Conservation (phyloP, 495 filamentous ascomycete genomes). For the Aspergillus asperescens region DNA sequence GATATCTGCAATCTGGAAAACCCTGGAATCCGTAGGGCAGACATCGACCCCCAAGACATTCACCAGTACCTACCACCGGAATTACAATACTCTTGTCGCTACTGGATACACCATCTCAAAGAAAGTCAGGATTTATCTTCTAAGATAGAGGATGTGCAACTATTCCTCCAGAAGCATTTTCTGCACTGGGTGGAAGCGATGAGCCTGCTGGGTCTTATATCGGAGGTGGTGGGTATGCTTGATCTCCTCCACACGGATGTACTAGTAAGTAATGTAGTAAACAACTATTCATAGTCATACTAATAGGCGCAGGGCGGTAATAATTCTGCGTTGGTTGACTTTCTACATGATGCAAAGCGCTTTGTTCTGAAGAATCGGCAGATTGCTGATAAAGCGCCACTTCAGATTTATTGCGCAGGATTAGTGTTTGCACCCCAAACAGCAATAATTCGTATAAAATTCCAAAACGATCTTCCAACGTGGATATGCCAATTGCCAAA, state of each 20-base stretch:
- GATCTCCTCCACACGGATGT: neutral
- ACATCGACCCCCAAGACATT: slow-evolving; percentile 25
- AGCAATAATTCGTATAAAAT: neutral
- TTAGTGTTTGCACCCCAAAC: neutral
- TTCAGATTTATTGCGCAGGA: slow-evolving; percentile 3
- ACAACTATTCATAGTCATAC: neutral
- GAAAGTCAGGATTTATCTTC: slow-evolving; percentile 20
- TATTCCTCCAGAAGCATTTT: slow-evolving; percentile 41
- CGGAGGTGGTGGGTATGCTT: slow-evolving; percentile 15
- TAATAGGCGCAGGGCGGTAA: neutral
- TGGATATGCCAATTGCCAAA: neutral
- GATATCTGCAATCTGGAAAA: slow-evolving; percentile 35
- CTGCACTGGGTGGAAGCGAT: slow-evolving; percentile 46
- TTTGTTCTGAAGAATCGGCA: neutral
- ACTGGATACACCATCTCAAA: slow-evolving; percentile 44
- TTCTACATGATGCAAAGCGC: neutral
- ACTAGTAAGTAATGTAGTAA: neutral
- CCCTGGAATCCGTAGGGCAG: slow-evolving; percentile 17
- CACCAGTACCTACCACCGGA: slow-evolving; percentile 22
- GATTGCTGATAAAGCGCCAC: neutral
- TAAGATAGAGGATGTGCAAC: slow-evolving; percentile 18
- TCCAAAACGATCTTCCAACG: neutral
- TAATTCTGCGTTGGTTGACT: neutral
- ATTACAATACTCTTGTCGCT: slow-evolving; percentile 13
- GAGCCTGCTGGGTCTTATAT: slow-evolving; percentile 28